Percentiles rank a stretch among this genome's conserved stretches.
Conservation (phyloP, 2,329 filamentous ascomycete species). For the Trichoderma koningiopsis region DNA sequence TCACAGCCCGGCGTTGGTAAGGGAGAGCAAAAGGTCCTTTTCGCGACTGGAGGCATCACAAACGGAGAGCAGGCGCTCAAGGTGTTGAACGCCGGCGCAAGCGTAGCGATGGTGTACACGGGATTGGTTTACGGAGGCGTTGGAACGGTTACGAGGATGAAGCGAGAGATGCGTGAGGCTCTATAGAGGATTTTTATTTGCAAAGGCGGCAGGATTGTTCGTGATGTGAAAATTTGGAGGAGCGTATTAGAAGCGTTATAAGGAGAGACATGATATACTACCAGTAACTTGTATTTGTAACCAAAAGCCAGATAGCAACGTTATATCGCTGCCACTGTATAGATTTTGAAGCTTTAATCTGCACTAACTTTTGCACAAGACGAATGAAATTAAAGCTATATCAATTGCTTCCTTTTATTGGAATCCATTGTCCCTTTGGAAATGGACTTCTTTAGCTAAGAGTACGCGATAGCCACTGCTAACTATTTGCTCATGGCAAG, state of each 20-base stretch:
- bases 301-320: conserved; percentile 14
- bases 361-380: background rate
- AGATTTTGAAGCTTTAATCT: background rate
- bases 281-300: conserved; percentile 16
- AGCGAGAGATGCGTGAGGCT: conserved; percentile 59
- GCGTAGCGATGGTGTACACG: conserved; percentile 90
- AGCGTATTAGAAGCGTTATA: conserved; percentile 2
- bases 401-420: too few relatives aligned
- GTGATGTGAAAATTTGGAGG: background rate
- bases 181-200: conserved; percentile 32
- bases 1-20: conserved; percentile 42
- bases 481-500: too few relatives aligned
- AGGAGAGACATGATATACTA: conserved; percentile 5
- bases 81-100: conserved; percentile 85
- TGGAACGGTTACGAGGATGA: conserved; percentile 66
- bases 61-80: conserved; percentile 81
- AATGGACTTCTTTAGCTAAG: too few relatives aligned
- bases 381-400: too few relatives aligned
- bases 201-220: background rate
- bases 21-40: conserved; percentile 72
- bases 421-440: too few relatives aligned
- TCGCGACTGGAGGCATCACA: conserved; percentile 91
- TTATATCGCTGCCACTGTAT: background rate
- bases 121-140: conserved; percentile 66
- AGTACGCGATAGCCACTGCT: too few relatives aligned